A percentile compares a stretch with the other conserved stretches of the same genome.
Evolutionary conservation across 2,329 filamentous ascomycete species (phyloP).

Genomic region (Penicillium freii): DNA sequence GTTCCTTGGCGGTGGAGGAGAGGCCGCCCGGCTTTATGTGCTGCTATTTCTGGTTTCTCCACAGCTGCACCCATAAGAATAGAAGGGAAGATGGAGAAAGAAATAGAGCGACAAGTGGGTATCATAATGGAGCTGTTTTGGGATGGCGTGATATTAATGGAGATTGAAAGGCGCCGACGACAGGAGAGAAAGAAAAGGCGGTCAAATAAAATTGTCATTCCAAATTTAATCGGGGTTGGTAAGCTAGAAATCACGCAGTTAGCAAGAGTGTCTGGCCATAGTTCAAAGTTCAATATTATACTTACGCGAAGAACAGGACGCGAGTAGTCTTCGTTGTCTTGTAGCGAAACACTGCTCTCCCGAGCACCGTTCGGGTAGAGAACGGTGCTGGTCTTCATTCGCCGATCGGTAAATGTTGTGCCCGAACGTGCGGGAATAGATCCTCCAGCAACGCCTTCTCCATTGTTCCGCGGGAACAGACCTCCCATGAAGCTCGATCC

Average conservation of each 20-base stretch:
- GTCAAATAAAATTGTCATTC: slow-evolving; percentile 10
- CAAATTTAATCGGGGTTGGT: slow-evolving; percentile 37
- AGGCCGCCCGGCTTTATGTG: slow-evolving; percentile 1
- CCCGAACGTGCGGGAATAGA: slow-evolving; percentile 21
- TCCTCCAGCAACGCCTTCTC: slow-evolving; percentile 11
- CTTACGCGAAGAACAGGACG: slow-evolving; percentile 46
- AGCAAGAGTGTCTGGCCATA: slow-evolving; percentile 7
- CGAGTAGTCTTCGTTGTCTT: slow-evolving; percentile 51
- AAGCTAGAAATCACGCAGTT: slow-evolving; percentile 24
- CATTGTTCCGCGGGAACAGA: slow-evolving; percentile 30
- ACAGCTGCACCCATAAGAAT: slow-evolving; percentile 11
- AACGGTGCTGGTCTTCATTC: slow-evolving; percentile 44
- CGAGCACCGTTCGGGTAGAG: slow-evolving; percentile 44
- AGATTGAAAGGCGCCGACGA: slow-evolving; percentile 17
- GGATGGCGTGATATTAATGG: slow-evolving; percentile 30
- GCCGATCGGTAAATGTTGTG: slow-evolving; percentile 44
- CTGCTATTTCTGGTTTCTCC: neutral
- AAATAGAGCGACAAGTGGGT: slow-evolving; percentile 36
- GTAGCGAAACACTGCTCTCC: slow-evolving; percentile 46
- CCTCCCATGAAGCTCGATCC: slow-evolving; percentile 37
- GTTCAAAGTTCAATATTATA: neutral
- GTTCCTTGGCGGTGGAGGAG: neutral
- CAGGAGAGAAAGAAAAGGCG: slow-evolving; percentile 13
- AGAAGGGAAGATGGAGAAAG: slow-evolving; percentile 21
- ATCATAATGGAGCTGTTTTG: slow-evolving; percentile 40